phyloP scores from a whole-genome alignment of 176 grass and related monocot species.

The Lolium perenne region DNA sequence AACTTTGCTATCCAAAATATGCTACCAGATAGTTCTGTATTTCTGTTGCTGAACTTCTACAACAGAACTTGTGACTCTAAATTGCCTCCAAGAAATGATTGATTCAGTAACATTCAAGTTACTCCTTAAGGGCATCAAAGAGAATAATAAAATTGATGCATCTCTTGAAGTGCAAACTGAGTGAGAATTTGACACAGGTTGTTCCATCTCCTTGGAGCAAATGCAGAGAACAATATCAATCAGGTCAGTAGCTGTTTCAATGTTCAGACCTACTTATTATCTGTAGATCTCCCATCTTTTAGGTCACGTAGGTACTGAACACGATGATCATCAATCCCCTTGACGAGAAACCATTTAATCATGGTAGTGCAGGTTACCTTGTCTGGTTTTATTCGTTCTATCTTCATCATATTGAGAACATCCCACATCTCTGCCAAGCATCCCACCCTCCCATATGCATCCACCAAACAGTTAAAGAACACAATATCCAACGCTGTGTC shows the following conservation, averaged over 20 bases:
- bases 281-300: slow-evolving; percentile 42
- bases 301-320: slow-evolving; percentile 75
- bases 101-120: slow-evolving; percentile 5
- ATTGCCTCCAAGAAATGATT: background rate
- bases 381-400: slow-evolving; percentile 57
- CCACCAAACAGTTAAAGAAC: slow-evolving; percentile 97
- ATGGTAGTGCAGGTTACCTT: slow-evolving; percentile 89
- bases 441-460: slow-evolving; percentile 84
- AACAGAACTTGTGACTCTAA: background rate
- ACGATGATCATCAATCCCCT: slow-evolving; percentile 78
- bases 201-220: slow-evolving; percentile 18
- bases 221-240: background rate
- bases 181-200: background rate
- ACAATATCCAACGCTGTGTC: slow-evolving; percentile 85
- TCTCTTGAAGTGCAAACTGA: background rate
- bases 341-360: slow-evolving; percentile 91
- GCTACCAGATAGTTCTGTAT: background rate
- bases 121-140: background rate
- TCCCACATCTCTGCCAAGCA: slow-evolving; percentile 89
- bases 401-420: slow-evolving; percentile 84
- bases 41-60: background rate
- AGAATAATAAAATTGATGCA: background rate
- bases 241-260: slow-evolving; percentile 4
- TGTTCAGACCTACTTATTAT: slow-evolving; percentile 38
- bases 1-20: background rate